Percentiles rank a stretch among this genome's conserved stretches.
These are phyloP conservation scores for Helotiales sp. DNA, from an alignment of 2,329 filamentous ascomycete species.

Conservation along the genomic window DNA sequence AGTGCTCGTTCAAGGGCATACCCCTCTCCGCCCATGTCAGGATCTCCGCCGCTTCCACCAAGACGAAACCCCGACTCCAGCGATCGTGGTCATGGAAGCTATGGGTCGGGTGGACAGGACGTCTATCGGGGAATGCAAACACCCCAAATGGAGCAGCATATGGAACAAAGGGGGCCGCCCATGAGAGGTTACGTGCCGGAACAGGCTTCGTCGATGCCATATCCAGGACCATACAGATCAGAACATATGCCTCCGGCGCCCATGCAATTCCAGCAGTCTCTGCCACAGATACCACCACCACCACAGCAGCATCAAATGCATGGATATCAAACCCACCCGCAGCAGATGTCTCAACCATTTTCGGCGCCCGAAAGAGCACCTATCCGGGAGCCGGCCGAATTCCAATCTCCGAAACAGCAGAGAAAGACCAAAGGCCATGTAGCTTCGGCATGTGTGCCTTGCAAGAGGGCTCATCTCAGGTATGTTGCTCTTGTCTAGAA, in stretches of 20 bases:
- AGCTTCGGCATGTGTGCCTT: slow-evolving; percentile 83
- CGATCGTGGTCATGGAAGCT: slow-evolving; percentile 58
- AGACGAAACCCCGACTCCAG: slow-evolving; percentile 62
- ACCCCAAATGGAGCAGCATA: slow-evolving; percentile 37
- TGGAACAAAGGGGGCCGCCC: slow-evolving; percentile 36
- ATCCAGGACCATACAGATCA: slow-evolving; percentile 34
- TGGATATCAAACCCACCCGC: slow-evolving; percentile 30
- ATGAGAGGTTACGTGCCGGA: slow-evolving; percentile 49
- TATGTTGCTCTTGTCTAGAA: slow-evolving; percentile 40
- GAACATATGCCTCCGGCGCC: slow-evolving; percentile 34
- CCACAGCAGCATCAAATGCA: slow-evolving; percentile 34
- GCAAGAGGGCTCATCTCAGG: slow-evolving; percentile 81
- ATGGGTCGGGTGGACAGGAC: slow-evolving; percentile 53
- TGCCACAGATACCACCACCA: slow-evolving; percentile 29
- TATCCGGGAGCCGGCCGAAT: slow-evolving; percentile 52
- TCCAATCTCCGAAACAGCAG: slow-evolving; percentile 63
- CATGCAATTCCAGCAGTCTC: slow-evolving; percentile 33
- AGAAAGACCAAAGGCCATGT: slow-evolving; percentile 81
- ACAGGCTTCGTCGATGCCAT: slow-evolving; percentile 31
- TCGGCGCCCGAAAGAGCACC: slow-evolving; percentile 42
- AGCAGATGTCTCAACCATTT: slow-evolving; percentile 35
- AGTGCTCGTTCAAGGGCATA: slow-evolving; percentile 64
- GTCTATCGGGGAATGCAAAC: slow-evolving; percentile 51
- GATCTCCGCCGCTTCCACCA: slow-evolving; percentile 65
- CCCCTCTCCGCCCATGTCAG: slow-evolving; percentile 77